A percentile compares a stretch with the other conserved stretches of the same genome.
phyloP scores from a whole-genome alignment of 2,329 filamentous ascomycete species.

The Xylaria multiplex region DNA sequence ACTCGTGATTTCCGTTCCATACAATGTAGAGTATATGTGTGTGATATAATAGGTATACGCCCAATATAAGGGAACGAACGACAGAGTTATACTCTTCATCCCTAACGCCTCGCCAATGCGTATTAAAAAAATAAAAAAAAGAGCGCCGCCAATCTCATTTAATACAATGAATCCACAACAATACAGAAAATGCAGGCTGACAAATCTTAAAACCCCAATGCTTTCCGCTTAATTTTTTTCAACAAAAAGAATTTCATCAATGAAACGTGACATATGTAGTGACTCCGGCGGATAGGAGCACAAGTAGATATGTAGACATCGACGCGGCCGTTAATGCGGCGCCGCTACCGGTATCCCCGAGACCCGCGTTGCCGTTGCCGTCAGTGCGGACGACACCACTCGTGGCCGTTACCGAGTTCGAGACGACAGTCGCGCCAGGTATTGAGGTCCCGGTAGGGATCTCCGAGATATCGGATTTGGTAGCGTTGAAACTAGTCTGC shows the following conservation, averaged over 20 bases:
- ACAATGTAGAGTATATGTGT: neutral
- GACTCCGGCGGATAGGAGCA: constrained; percentile 33
- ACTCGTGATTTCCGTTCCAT: neutral
- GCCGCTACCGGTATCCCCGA: constrained; percentile 30
- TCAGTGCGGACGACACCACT: constrained; percentile 51
- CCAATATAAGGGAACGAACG: neutral
- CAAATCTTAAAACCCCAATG: neutral
- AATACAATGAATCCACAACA: neutral
- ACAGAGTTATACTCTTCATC: neutral
- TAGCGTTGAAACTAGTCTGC: constrained; percentile 71
- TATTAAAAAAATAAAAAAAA: constrained; percentile 13
- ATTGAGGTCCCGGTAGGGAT: constrained; percentile 63
- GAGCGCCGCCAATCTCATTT: neutral
- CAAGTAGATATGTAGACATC: constrained; percentile 24
- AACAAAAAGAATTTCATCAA: constrained; percentile 17
- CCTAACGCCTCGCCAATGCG: constrained; percentile 36
- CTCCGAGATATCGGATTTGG: constrained; percentile 61
- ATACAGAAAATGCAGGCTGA: constrained; percentile 2
- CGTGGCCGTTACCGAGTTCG: constrained; percentile 61
- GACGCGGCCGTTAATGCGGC: constrained; percentile 28
- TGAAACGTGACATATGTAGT: constrained; percentile 35
- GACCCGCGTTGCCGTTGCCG: constrained; percentile 32
- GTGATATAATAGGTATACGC: neutral
- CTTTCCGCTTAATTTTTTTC: constrained; percentile 3
- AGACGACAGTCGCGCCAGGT: constrained; percentile 63